phyloP scores from a whole-genome alignment of 352 stramenopile genomes.

The Thalassiosira hispida region DNA sequence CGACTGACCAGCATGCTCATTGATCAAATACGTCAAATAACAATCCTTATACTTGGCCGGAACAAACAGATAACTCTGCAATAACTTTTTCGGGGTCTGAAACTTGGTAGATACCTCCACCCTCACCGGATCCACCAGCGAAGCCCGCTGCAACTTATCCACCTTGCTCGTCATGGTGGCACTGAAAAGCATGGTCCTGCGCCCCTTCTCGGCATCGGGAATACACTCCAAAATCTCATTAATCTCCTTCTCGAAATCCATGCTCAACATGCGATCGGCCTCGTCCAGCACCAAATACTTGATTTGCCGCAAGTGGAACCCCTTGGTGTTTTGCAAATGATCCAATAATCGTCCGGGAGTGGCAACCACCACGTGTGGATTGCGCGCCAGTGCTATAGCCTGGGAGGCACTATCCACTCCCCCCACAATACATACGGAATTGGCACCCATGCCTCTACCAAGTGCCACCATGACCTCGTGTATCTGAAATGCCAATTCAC shows the following conservation, averaged over 20 bases:
- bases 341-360: conserved; percentile 95
- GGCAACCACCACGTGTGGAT: conserved; percentile 96
- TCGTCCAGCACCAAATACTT: conserved; percentile 88
- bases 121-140: conserved; percentile 94
- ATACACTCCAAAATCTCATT: conserved; percentile 98
- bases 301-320: conserved; percentile 88
- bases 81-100: conserved; percentile 95
- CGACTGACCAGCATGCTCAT: conserved; percentile 96
- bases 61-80: conserved; percentile 99
- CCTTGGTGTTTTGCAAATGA: conserved; percentile 92
- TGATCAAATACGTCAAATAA: conserved; percentile 98
- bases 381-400: conserved; percentile 95
- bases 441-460: conserved; percentile 87
- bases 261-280: conserved; percentile 90
- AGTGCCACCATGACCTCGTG: conserved; percentile 93
- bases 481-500: conserved; percentile 86
- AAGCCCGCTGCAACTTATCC: conserved; percentile 96
- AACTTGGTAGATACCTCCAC: conserved; percentile 98
- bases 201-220: conserved; percentile 84
- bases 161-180: conserved; percentile 99
- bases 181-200: conserved; percentile 96
- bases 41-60: conserved; percentile 99
- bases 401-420: conserved; percentile 98
- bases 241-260: conserved; percentile 98
- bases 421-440: conserved; percentile 82